These are phyloP conservation scores for Cyphellophora europaea DNA, from an alignment of 2,329 filamentous ascomycete genomes.

Conservation along the genomic window DNA sequence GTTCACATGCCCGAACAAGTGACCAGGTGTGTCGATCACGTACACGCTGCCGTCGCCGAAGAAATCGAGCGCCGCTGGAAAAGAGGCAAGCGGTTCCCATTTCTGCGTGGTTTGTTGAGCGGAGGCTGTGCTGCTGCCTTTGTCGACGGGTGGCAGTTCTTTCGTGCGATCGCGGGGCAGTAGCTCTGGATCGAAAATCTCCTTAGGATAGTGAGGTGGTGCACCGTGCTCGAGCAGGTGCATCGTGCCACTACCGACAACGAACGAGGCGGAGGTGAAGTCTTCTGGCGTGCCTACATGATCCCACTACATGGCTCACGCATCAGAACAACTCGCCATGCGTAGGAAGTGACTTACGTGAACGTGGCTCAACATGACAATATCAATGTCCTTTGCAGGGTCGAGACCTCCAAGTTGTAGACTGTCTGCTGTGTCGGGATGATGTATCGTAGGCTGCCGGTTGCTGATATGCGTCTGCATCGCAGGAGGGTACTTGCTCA, in stretches of 20 bases:
- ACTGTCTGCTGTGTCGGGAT: conserved; percentile 22
- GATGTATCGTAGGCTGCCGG: conserved; percentile 18
- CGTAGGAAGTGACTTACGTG: too few species aligned
- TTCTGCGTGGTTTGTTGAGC: conserved; percentile 17
- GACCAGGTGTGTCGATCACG: conserved; percentile 23
- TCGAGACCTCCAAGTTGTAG: conserved; percentile 26
- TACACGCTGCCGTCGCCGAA: conserved; percentile 35
- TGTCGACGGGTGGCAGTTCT: conserved; percentile 28
- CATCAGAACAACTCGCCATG: too few species aligned
- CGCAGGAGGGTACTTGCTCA: conserved; percentile 14
- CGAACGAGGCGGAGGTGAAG: conserved; percentile 38
- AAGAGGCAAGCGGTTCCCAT: conserved; percentile 36
- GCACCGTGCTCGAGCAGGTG: conserved; percentile 31
- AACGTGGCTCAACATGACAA: conserved; percentile 32
- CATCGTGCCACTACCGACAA: conserved; percentile 38
- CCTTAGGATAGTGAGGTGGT: conserved; percentile 16
- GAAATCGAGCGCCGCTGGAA: conserved; percentile 34
- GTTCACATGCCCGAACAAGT: conserved; percentile 26
- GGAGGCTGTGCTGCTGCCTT: conserved; percentile 13
- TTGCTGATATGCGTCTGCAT: conserved; percentile 19
- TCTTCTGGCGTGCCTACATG: conserved; percentile 26
- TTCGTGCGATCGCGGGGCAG: conserved; percentile 26
- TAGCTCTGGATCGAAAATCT: conserved; percentile 21
- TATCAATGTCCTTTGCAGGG: conserved; percentile 29
- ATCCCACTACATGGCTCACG: too few species aligned